Conservation (phyloP, 495 filamentous ascomycete genomes). For the Penicillium tannophilum region DNA sequence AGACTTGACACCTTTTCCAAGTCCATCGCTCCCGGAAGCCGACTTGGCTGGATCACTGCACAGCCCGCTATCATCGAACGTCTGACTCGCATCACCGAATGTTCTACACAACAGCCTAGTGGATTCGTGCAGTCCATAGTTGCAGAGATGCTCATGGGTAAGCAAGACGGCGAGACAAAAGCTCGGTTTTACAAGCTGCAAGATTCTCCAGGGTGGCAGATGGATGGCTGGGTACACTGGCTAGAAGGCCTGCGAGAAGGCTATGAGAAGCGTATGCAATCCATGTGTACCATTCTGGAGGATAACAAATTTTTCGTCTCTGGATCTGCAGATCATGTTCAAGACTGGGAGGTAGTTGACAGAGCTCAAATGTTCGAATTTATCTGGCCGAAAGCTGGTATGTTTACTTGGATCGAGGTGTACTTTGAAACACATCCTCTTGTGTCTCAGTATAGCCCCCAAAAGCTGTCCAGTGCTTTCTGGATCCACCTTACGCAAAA, state of each 20-base stretch:
- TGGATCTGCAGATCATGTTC: conserved; percentile 40
- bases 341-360: conserved; percentile 68
- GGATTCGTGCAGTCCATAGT: conserved; percentile 88
- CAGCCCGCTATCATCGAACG: conserved; percentile 78
- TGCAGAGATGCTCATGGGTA: conserved; percentile 73
- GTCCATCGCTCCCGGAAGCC: conserved; percentile 74
- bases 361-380: conserved; percentile 74
- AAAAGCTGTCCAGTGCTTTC: conserved; percentile 58
- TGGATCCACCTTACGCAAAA: conserved; percentile 73
- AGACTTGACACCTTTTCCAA: conserved; percentile 84
- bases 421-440: conserved; percentile 73
- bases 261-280: conserved; percentile 81
- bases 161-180: conserved; percentile 42
- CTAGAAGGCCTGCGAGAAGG: conserved; percentile 75
- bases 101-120: conserved; percentile 77
- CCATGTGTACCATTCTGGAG: conserved; percentile 72
- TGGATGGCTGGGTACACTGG: conserved; percentile 88
- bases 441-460: conserved; percentile 41
- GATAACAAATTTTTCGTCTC: conserved; percentile 60
- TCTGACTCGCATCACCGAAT: conserved; percentile 69
- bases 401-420: conserved; percentile 86
- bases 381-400: conserved; percentile 79
- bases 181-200: conserved; percentile 29
- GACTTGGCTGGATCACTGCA: conserved; percentile 78
- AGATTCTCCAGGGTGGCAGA: conserved; percentile 65